Conservation (phyloP, 2,329 filamentous ascomycete species). For the Arthrobotrys megalospora region DNA sequence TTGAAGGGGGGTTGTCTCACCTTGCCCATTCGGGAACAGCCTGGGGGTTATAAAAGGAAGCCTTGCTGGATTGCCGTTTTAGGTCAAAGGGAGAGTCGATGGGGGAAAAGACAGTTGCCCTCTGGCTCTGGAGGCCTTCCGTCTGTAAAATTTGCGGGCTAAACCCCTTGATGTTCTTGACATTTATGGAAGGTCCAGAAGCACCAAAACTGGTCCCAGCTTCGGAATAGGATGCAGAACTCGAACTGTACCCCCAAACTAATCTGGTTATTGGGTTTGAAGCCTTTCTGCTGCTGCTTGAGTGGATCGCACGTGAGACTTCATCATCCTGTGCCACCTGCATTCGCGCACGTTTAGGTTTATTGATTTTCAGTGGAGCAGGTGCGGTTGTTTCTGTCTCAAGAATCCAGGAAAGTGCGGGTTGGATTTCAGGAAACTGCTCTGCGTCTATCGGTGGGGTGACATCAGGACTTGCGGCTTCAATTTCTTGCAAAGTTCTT, state of each 20-base stretch:
- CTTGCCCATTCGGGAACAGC: slow-evolving; percentile 61
- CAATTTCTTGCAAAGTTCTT: slow-evolving; percentile 51
- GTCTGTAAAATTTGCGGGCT: slow-evolving; percentile 48
- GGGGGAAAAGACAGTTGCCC: slow-evolving; percentile 52
- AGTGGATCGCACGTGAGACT: slow-evolving; percentile 47
- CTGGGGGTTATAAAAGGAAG: slow-evolving; percentile 56
- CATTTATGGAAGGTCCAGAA: slow-evolving; percentile 51
- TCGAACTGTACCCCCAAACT: slow-evolving; percentile 35
- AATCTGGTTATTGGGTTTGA: slow-evolving; percentile 28
- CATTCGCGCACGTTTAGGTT: slow-evolving; percentile 59
- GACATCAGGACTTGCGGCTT: slow-evolving; percentile 54
- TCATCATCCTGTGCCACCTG: slow-evolving; percentile 53
- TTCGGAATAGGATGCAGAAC: slow-evolving; percentile 45
- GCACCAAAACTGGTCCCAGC: slow-evolving; percentile 31
- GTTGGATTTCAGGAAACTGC: slow-evolving; percentile 60
- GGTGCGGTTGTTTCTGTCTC: slow-evolving; percentile 54
- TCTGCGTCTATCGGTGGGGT: slow-evolving; percentile 59
- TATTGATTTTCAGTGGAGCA: slow-evolving; percentile 58
- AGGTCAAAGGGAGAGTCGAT: slow-evolving; percentile 30
- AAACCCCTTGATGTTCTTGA: slow-evolving; percentile 48
- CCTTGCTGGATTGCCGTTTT: slow-evolving; percentile 54
- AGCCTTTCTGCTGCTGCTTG: slow-evolving; percentile 34
- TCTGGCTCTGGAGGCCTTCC: slow-evolving; percentile 52
- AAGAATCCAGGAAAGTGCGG: slow-evolving; percentile 60
- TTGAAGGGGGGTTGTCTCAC: slow-evolving; percentile 57